Percentiles rank a stretch among this genome's conserved stretches.
Evolutionary conservation across 179 eudicot genomes (phyloP).

Genomic region (Silene coronaria): DNA sequence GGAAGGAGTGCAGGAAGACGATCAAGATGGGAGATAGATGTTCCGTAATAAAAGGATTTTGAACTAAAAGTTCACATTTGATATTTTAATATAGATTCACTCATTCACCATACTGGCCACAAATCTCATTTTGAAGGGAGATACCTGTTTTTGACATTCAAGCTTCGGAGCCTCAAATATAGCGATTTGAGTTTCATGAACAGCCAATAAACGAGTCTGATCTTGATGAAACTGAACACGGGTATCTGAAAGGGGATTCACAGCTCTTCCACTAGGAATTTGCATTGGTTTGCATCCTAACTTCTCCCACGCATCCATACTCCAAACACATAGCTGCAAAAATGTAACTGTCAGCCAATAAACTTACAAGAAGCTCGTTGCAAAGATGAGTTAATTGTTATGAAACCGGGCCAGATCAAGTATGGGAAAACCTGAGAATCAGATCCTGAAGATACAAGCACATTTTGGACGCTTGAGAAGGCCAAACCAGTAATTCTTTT

Average conservation of each 20-base stretch:
- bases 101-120: background rate
- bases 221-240: slow-evolving; percentile 84
- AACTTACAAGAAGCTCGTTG: background rate
- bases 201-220: slow-evolving; percentile 65
- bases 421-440: slow-evolving; percentile 69
- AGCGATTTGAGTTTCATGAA: slow-evolving; percentile 85
- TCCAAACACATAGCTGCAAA: slow-evolving; percentile 83
- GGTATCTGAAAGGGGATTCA: slow-evolving; percentile 59
- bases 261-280: slow-evolving; percentile 52
- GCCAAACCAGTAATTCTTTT: slow-evolving; percentile 88
- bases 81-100: too few species aligned
- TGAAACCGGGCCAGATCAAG: background rate
- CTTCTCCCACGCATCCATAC: slow-evolving; percentile 82
- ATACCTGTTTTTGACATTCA: slow-evolving; percentile 78
- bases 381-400: background rate
- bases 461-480: slow-evolving; percentile 65
- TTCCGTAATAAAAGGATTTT: background rate
- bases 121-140: background rate
- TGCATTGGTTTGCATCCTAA: slow-evolving; percentile 56
- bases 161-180: slow-evolving; percentile 75
- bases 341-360: background rate
- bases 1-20: too few species aligned
- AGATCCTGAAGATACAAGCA: slow-evolving; percentile 88
- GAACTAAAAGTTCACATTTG: background rate
- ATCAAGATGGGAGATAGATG: too few species aligned